Evolutionary conservation across 208 protist genomes (phyloP).

Genomic region (Tritrichomonas musculus): DNA sequence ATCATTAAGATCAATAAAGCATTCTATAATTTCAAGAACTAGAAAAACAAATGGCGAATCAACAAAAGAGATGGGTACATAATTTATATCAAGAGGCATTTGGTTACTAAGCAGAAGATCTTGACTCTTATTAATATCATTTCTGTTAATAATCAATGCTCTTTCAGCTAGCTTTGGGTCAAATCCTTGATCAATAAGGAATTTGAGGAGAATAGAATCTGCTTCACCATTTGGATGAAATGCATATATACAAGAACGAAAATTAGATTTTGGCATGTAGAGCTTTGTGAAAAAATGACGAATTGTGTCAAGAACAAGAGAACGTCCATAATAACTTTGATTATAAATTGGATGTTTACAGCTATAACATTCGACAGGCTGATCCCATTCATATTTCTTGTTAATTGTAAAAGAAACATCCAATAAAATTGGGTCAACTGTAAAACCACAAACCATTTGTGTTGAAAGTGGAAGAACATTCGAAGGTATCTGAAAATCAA

Average conservation of each 20-base stretch:
- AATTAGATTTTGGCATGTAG: not conserved
- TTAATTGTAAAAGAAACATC: not conserved
- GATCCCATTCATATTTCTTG: not conserved
- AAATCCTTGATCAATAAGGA: not conserved
- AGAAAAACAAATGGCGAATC: not conserved
- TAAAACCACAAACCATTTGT: not conserved
- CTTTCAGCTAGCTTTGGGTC: not conserved
- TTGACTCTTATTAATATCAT: not conserved
- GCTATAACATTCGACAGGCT: too few relatives aligned
- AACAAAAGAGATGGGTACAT: not conserved
- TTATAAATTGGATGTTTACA: not conserved
- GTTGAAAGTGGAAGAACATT: not conserved
- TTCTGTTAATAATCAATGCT: not conserved
- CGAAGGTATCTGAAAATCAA: not conserved
- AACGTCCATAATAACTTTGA: not conserved
- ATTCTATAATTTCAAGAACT: not conserved
- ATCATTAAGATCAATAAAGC: not conserved
- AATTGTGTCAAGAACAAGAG: not conserved
- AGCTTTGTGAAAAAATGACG: not conserved
- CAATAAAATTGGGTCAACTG: not conserved
- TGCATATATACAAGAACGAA: not conserved
- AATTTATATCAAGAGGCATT: too few relatives aligned
- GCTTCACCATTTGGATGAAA: not conserved
- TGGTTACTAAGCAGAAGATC: not conserved
- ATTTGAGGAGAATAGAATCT: not conserved